Conservation (phyloP, 1,284 basidiomycete genomes). For the Ganoderma resinaceum region DNA sequence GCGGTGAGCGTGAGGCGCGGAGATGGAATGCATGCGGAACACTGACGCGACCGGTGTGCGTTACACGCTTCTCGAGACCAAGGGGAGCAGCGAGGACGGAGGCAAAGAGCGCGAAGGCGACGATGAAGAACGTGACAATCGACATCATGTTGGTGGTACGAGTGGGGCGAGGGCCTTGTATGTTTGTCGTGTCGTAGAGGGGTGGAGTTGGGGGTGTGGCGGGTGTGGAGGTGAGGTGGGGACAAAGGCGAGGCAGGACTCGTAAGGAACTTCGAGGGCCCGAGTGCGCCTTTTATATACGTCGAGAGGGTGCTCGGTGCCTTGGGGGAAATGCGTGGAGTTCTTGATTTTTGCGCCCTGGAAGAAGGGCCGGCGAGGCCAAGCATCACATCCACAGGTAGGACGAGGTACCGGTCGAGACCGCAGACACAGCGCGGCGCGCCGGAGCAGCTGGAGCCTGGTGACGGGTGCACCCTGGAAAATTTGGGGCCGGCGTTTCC, state of each 20-base stretch:
- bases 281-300: conserved; percentile 34
- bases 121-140: conserved; percentile 48
- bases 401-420: conserved; percentile 20
- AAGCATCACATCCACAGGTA: conserved; percentile 11
- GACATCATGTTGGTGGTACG: conserved; percentile 42
- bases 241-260: conserved; percentile 33
- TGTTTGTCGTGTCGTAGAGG: not conserved
- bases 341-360: conserved; percentile 23
- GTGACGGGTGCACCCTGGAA: conserved; percentile 26
- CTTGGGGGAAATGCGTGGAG: conserved; percentile 26
- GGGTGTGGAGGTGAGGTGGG: conserved; percentile 9
- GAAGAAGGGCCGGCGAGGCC: conserved; percentile 18
- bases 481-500: conserved; percentile 21
- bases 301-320: conserved; percentile 15
- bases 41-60: conserved; percentile 56
- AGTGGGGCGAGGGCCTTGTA: conserved; percentile 15
- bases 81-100: conserved; percentile 56
- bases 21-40: conserved; percentile 18
- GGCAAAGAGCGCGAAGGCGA: conserved; percentile 51
- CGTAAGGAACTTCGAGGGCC: conserved; percentile 25
- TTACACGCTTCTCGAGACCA: conserved; percentile 56
- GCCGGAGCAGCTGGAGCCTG: conserved; percentile 20
- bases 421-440: conserved; percentile 13
- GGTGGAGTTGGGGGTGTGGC: conserved; percentile 10
- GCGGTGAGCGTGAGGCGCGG: conserved; percentile 14